phyloP scores from a whole-genome alignment of 2,329 filamentous ascomycete species.

The Diaporthe sp. region DNA sequence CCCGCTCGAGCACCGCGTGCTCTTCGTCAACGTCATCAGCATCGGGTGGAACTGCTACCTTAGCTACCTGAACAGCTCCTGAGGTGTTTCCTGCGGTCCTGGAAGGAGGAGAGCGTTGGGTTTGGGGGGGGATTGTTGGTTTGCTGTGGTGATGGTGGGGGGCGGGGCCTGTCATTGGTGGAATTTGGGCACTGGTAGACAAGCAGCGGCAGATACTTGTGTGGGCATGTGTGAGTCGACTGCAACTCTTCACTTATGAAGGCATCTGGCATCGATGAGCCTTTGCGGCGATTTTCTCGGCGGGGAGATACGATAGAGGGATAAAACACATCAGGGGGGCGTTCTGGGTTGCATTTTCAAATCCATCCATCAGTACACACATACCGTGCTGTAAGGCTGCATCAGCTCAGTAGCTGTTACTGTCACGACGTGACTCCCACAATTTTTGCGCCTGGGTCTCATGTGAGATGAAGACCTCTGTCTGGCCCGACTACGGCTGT shows the following conservation, averaged over 20 bases:
- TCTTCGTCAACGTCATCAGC: constrained; percentile 88
- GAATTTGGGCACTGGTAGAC: neutral
- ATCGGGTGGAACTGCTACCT: constrained; percentile 77
- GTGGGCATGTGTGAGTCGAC: neutral
- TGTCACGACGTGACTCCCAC: neutral
- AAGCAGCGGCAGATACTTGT: neutral
- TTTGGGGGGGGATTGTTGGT: neutral
- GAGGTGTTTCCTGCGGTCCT: neutral
- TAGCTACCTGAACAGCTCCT: constrained; percentile 70
- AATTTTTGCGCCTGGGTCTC: neutral
- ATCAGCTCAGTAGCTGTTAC: neutral
- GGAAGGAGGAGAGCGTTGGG: neutral
- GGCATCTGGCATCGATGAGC: constrained; percentile 7
- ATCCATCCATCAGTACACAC: constrained; percentile 41
- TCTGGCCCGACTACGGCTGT: neutral
- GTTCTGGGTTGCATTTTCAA: constrained; percentile 28
- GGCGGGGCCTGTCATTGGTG: neutral
- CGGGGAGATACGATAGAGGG: constrained; percentile 15
- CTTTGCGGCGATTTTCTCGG: too few species aligned
- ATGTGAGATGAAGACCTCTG: neutral
- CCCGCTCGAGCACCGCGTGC: constrained; percentile 84
- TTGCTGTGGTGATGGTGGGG: neutral
- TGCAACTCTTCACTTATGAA: constrained; percentile 7
- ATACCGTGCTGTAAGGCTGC: neutral
- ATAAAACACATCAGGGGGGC: constrained; percentile 27